Evolutionary conservation across 2,329 filamentous ascomycete species (phyloP).

Genomic region (Anthostomella pinea): DNA sequence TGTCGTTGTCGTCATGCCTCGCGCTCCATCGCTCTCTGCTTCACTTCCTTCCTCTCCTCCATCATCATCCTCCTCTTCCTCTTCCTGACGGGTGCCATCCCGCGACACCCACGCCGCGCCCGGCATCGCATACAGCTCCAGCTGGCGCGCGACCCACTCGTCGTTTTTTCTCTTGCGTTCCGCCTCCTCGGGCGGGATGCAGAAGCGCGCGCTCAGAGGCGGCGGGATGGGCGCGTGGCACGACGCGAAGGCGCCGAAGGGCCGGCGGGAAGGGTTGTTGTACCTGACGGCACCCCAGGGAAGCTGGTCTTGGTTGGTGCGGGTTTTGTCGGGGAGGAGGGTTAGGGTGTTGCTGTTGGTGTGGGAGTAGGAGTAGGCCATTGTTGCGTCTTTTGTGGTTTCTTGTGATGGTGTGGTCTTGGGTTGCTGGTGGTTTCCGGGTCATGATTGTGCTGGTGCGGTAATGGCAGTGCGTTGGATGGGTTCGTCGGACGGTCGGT

Average conservation of each 20-base stretch:
- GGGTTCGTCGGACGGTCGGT: no score
- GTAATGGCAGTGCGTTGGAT: no score
- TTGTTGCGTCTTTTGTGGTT: no score
- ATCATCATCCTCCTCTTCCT: no score
- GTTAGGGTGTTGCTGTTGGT: no score
- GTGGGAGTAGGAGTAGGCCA: no score
- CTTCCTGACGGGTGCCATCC: no score
- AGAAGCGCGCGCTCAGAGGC: neutral
- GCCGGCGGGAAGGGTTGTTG: neutral
- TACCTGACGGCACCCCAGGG: neutral
- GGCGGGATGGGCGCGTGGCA: neutral
- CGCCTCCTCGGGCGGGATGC: neutral
- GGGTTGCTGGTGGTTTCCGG: neutral
- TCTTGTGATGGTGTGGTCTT: neutral
- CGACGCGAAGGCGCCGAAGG: constrained; percentile 1
- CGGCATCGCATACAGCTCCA: neutral
- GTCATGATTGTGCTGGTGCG: no score
- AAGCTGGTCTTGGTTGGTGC: no score
- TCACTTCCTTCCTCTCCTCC: neutral
- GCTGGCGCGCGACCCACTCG: constrained; percentile 1
- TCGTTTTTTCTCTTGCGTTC: neutral
- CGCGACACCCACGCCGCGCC: no score
- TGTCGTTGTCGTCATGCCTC: no score
- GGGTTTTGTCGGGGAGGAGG: neutral
- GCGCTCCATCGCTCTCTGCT: no score